These are phyloP conservation scores for Pisolithus microcarpus DNA, from an alignment of 768 basidiomycete genomes.

Conservation along the genomic window DNA sequence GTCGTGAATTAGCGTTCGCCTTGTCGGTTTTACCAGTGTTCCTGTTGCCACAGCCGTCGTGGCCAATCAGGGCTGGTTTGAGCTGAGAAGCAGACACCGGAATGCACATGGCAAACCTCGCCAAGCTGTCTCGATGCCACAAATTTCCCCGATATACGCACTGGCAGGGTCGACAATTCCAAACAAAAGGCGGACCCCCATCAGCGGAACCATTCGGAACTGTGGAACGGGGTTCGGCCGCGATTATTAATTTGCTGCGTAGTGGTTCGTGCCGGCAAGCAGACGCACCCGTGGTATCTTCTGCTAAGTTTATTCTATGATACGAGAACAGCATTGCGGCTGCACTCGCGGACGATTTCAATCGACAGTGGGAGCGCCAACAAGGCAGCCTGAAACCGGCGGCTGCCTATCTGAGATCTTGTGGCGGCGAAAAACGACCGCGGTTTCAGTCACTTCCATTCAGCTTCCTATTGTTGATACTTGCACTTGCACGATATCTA, in stretches of 20 bases:
- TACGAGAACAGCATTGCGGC: too few species aligned
- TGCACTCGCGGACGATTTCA: too few species aligned
- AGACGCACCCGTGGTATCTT: not conserved
- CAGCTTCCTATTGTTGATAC: too few species aligned
- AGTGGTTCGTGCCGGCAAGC: not conserved
- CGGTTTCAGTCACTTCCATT: too few species aligned
- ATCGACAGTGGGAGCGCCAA: too few species aligned
- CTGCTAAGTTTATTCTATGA: too few species aligned
- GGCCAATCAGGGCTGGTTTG: slow-evolving; percentile 1
- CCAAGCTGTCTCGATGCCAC: not conserved
- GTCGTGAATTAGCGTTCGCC: not conserved
- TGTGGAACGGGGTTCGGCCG: not conserved
- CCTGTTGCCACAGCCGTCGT: not conserved
- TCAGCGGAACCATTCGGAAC: not conserved
- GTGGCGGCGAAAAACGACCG: too few species aligned
- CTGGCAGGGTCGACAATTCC: not conserved
- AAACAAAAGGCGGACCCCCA: not conserved
- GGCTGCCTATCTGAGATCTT: too few species aligned
- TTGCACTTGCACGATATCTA: too few species aligned
- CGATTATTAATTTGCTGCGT: not conserved
- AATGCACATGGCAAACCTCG: not conserved
- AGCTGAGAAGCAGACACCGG: not conserved
- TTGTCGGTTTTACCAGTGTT: not conserved
- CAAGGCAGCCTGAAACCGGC: too few species aligned
- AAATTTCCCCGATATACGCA: not conserved